phyloP scores from a whole-genome alignment of 441 rosid species.

The Mallotus japonicus region DNA sequence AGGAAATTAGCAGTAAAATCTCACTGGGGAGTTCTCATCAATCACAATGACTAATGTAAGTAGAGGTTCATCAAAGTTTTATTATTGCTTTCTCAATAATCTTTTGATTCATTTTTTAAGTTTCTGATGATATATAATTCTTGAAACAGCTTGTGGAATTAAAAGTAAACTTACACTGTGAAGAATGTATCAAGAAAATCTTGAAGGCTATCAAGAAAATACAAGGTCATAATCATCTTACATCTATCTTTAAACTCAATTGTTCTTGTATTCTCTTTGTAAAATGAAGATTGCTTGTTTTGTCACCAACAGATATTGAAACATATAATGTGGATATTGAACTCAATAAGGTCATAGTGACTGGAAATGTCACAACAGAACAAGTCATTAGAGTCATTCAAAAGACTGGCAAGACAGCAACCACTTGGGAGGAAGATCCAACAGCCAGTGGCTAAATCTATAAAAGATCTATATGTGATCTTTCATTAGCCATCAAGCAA shows the following conservation, averaged over 20 bases:
- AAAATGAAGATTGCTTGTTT: not conserved
- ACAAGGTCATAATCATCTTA: conserved; percentile 41
- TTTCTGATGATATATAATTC: not conserved
- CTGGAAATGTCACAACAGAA: conserved; percentile 70
- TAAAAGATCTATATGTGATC: not conserved
- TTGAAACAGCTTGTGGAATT: conserved; percentile 60
- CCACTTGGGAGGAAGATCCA: conserved; percentile 41
- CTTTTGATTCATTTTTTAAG: not conserved
- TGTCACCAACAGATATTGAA: conserved; percentile 52
- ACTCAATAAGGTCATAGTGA: conserved; percentile 75
- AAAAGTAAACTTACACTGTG: conserved; percentile 76
- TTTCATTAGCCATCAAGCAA: not conserved
- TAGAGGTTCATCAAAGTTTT: not conserved
- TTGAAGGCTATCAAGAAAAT: conserved; percentile 83
- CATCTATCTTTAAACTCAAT: not conserved
- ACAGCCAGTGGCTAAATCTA: conserved; percentile 4
- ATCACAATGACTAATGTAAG: conserved; percentile 44
- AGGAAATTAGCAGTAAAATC: not conserved
- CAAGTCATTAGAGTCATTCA: conserved; percentile 70
- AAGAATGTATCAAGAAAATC: conserved; percentile 75
- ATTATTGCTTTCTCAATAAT: not conserved
- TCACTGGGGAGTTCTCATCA: not conserved
- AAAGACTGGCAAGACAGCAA: conserved; percentile 69
- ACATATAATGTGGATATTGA: conserved; percentile 69
- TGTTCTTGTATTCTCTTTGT: not conserved